Evolutionary conservation across 208 protist genomes (phyloP), one percentile per base, ranked within the genome.

Genomic region (Trypanosoma scelopori): DNA sequence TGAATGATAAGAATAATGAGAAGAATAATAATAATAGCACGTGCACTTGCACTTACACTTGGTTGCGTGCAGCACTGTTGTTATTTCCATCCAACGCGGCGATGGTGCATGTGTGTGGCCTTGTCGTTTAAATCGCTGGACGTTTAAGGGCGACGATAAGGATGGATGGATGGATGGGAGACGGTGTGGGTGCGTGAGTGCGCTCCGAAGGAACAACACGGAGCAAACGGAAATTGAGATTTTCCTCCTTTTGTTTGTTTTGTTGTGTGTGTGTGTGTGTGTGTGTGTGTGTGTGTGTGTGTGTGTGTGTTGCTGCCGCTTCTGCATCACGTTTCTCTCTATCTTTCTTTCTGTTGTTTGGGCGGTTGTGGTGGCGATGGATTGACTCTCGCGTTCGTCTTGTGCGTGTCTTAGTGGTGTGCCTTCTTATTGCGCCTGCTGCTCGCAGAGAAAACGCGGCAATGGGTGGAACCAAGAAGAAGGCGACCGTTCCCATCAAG

Each of bases 391-490:
- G n/a, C n/a, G n/a, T n/a, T n/a, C n/a, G n/a, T n/a, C n/a, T n/a
- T n/a, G n/a, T n/a, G n/a, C n/a, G n/a, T n/a, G n/a, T n/a, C n/a
- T n/a, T n/a, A n/a, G n/a, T n/a, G n/a, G n/a, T n/a, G n/a, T n/a
- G n/a, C n/a, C 18, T 13, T 37, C 25, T 56, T 56, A 37, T 15
- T 56, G 16, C 25, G 3, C 15, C 25, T 48, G 13, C 46, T 28
- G n/a, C 25, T 28, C 20, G 12, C 18, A 13, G 12, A 48, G 4
- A 50, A 22, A 22, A 25, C 25, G 11, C 30, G 39, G 42, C 42
- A 22, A 96, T 96, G 91, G 91, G 91, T 57, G 91, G 91, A 35
- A 92, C 87, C 39, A 80, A 85, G 41, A 86, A 87, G 23, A 93
- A 93, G 75, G 76, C 87, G 43, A 79, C 56, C 47, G 86, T 76